phyloP scores from a whole-genome alignment of 1,284 basidiomycete genomes.

The Phellopilus nigrolimitatus region DNA sequence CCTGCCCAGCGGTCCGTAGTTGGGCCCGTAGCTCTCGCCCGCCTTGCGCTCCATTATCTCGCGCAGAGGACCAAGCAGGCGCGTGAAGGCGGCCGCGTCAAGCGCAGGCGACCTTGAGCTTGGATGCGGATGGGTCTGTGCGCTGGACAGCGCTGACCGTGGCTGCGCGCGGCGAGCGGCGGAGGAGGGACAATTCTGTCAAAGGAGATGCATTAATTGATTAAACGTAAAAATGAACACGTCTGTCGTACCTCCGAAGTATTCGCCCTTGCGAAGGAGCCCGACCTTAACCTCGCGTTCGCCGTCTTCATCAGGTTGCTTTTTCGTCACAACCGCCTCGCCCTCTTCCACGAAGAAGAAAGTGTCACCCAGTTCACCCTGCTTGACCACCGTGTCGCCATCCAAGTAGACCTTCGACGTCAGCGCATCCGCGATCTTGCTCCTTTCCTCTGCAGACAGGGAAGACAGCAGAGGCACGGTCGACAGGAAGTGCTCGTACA shows the following conservation, averaged over 20 bases:
- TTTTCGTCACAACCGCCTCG: slow-evolving; percentile 83
- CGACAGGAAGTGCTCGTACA: slow-evolving; percentile 94
- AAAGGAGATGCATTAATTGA: slow-evolving; percentile 14
- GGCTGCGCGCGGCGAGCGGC: slow-evolving; percentile 85
- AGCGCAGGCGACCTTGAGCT: slow-evolving; percentile 90
- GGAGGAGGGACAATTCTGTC: slow-evolving; percentile 77
- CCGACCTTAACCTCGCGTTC: slow-evolving; percentile 77
- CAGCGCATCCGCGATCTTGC: slow-evolving; percentile 96
- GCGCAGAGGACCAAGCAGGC: slow-evolving; percentile 85
- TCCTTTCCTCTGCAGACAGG: slow-evolving; percentile 82
- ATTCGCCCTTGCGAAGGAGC: slow-evolving; percentile 83
- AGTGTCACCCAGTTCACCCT: slow-evolving; percentile 94
- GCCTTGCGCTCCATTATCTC: slow-evolving; percentile 88
- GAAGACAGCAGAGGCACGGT: slow-evolving; percentile 89
- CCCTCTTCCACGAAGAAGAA: slow-evolving; percentile 98
- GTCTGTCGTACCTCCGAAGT: slow-evolving; percentile 84
- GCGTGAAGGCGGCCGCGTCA: slow-evolving; percentile 91
- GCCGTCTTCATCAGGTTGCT: slow-evolving; percentile 54
- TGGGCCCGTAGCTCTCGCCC: slow-evolving; percentile 43
- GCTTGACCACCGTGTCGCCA: slow-evolving; percentile 82
- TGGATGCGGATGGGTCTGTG: slow-evolving; percentile 44
- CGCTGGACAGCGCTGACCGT: slow-evolving; percentile 83
- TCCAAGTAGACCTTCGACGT: slow-evolving; percentile 79
- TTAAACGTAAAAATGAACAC: slow-evolving; percentile 9
- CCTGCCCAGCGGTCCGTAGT: slow-evolving; percentile 11